Base-by-base conservation (phyloP, 2,329 filamentous ascomycete genomes). In the Mariannaea elegans region DNA sequence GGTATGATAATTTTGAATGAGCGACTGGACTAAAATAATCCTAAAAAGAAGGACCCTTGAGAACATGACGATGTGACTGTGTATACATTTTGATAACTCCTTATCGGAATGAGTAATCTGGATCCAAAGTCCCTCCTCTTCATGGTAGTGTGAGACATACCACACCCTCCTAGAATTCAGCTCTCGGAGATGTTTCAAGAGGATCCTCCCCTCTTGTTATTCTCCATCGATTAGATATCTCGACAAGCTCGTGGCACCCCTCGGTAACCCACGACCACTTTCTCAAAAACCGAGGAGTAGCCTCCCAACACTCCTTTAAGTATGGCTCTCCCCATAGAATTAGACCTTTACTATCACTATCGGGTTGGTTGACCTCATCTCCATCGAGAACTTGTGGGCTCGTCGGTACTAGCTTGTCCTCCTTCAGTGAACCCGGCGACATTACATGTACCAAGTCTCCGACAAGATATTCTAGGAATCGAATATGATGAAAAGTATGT, bases 251-350 rank as follows among this genome's bases (percentile, higher is more conserved):
- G 1, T 54, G 27, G 29, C 47, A 63, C 6, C 57, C 56, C 14
- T 51, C 42, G 5, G 47, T 10, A 4, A n/a, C 7, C 62, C 62
- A 64, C 6, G 61, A 18, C 62, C 62, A 64, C 21, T 39, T 64
- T 3, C 13, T 14, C 1, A 63, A 10, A 9, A 64, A 63, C 1
- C 19, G 27, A 3, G 50, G 39, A 2, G 46, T 46, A 10, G 19
- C n/a, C 32, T 63, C 62, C 61, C 62, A 64, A 7, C 50, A 63
- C 10, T 57, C 62, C 12, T 51, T 49, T 1, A 63, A 24, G 18
- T 56, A 24, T 0, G 62, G 56, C 12, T 64, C 62, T 19, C 62
- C 63, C 63, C 63, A 65, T 7, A 65, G 12, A 10, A 65, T 46
- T 4, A 65, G 18, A 1, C 62, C 63, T 7, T 38, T 27, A 7